Base-by-base conservation (phyloP, 495 filamentous ascomycete genomes). In the Tetracladium marchalianum region DNA sequence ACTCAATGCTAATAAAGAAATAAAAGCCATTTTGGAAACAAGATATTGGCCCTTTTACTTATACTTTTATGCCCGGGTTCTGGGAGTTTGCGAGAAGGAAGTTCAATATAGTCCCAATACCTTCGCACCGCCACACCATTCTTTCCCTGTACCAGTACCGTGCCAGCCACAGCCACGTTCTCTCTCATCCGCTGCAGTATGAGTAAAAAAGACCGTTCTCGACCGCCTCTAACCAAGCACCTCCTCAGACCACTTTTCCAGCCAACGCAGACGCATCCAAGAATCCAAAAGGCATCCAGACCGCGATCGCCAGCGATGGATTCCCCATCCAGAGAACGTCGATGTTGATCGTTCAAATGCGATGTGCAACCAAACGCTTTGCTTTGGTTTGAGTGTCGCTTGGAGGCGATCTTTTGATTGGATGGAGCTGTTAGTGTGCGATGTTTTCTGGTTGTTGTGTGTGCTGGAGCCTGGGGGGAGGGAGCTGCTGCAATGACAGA, bases 341-440 rank as follows among this genome's bases (percentile, higher is more conserved):
- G 34, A 43, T 43, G 41, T 34, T 9, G 41, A 43, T 43, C 41
- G 18, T 18, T 1, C 11, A 43, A 34, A 18, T 15, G 41, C 41
- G 41, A 43, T 13, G 18, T 43, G 41, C 41, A 43, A 34, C 41
- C n/a, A 43, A 43, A 43, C 24, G 5, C 10, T 32, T 6, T 11
- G 1, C 27, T 27, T 12, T 27, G 8, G n/a, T 18, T 42, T 6
- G 39, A 43, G 11, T 43, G 15, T 43, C n/a, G 15, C 31, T 17
- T 6, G 22, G 41, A 43, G 41, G 22, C 24, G 41, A 33, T 24
- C 11, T 33, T 22, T 13, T 16, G 11, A 2, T 9, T n/a, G 8
- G 15, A 12, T 33, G 31, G 24, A 32, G 22, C n/a, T 11, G 6
- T n/a, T 32, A 15, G 17, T 32, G 18, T 18, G 17, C 1, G 17